A percentile compares a stretch with the other conserved stretches of the same genome.
These are phyloP conservation scores for Candida takata DNA, from an alignment of 805 yeast species.

Conservation along the genomic window DNA sequence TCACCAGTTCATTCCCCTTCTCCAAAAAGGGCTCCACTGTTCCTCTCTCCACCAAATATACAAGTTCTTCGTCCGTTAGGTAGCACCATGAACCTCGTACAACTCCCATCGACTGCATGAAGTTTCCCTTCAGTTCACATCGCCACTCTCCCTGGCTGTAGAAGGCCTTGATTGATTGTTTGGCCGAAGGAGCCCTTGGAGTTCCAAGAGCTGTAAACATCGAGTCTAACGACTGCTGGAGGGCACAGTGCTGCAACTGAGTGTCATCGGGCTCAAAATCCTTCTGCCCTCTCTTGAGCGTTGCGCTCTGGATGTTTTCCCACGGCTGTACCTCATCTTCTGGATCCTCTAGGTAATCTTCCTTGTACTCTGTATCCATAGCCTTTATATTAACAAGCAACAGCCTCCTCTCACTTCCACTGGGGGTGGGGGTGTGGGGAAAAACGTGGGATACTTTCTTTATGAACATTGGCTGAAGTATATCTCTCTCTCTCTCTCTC, in stretches of 20 bases:
- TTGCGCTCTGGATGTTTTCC: constrained; percentile 25
- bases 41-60: constrained; percentile 81
- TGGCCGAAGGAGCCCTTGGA: constrained; percentile 40
- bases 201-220: constrained; percentile 64
- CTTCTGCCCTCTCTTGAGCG: constrained; percentile 75
- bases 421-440: no score
- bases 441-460: no score
- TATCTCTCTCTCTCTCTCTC: no score
- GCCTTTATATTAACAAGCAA: no score
- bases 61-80: constrained; percentile 59
- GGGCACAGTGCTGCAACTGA: constrained; percentile 35
- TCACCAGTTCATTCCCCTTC: neutral
- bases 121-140: constrained; percentile 61
- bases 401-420: no score
- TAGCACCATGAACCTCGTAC: constrained; percentile 40
- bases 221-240: constrained; percentile 50
- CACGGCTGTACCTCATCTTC: constrained; percentile 50
- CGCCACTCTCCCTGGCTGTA: constrained; percentile 35
- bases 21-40: constrained; percentile 36
- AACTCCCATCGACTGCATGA: constrained; percentile 64
- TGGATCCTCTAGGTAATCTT: no score
- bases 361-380: no score
- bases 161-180: constrained; percentile 43
- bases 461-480: no score
- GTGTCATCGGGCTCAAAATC: constrained; percentile 84